Evolutionary conservation across 2,329 filamentous ascomycete species (phyloP).

Genomic region (Daldinia eschscholtzii): DNA sequence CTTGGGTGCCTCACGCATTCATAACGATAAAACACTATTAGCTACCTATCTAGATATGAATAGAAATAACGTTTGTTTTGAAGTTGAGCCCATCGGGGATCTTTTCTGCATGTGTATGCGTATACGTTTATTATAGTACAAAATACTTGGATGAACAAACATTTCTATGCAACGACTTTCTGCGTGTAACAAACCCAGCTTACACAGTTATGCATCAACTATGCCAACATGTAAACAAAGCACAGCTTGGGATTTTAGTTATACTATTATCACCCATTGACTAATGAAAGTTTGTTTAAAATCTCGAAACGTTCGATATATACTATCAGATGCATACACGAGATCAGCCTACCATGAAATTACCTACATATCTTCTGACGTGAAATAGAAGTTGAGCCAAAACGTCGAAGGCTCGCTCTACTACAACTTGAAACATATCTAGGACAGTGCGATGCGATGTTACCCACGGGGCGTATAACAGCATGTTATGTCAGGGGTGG

Average conservation of each 20-base stretch:
- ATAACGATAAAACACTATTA: neutral
- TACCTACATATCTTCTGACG: slow-evolving; percentile 19
- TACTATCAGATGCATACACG: slow-evolving; percentile 9
- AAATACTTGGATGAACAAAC: slow-evolving; percentile 10
- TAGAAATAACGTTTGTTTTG: neutral
- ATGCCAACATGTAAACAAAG: neutral
- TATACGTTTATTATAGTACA: neutral
- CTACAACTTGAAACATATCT: slow-evolving; percentile 13
- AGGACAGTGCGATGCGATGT: slow-evolving; percentile 32
- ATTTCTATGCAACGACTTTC: slow-evolving; percentile 14
- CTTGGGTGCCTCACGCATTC: neutral
- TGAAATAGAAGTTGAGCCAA: slow-evolving; percentile 19
- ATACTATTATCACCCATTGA: slow-evolving; percentile 6
- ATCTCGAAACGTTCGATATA: neutral
- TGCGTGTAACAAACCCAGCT: slow-evolving; percentile 15
- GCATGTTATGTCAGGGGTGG: slow-evolving; percentile 34
- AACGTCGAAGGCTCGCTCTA: slow-evolving; percentile 11
- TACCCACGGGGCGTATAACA: slow-evolving; percentile 42
- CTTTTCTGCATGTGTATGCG: slow-evolving; percentile 1
- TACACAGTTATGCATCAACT: slow-evolving; percentile 9
- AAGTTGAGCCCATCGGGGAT: neutral
- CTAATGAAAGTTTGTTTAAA: neutral
- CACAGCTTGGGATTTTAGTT: neutral
- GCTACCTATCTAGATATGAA: neutral
- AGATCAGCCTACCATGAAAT: slow-evolving; percentile 8